Evolutionary conservation across 192 early-diverging fungal species (phyloP), one percentile per base, ranked within the genome.

Genomic region (Rhizoclosmatium sp.): DNA sequence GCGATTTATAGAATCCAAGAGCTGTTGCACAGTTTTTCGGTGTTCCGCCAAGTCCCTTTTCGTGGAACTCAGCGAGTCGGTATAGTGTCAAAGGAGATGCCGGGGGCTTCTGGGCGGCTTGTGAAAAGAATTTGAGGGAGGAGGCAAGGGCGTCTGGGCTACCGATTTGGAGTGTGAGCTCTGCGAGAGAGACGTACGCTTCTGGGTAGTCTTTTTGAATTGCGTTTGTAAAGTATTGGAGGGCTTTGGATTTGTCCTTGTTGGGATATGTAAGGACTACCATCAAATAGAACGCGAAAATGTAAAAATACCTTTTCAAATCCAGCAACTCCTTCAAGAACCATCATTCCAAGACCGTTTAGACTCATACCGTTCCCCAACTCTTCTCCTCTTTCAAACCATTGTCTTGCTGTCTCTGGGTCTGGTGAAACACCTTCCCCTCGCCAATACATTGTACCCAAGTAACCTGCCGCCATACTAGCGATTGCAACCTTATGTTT

Each of bases 361-460:
- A 92, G 76, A 65, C 93, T 87, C 41, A 85, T 76, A 4, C 89
- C 86, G 74, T 95, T 92, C 4, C 89, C 85, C 80, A 89, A 76
- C 67, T 82, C 72, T 0, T 89, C 89, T 9, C 94, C 96, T 2
- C 86, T 80, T 47, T 84, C 86, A 80, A 98, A 96, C 94, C 95
- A 99, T 54, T 83, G 56, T 3, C 89, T 65, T 3, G 98, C 98
- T 23, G 82, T 88, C 4, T 65, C 65, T 3, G 90, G 85, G 79
- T 94, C 84, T 39, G 78, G 79, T 19, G 81, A 79, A 46, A 91
- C 91, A 41, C 95, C 95, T 78, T 98, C 97, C 41, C 97, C 98
- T 45, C 98, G 90, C 92, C 90, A 90, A 76, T 93, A 92, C 97
- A 99, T 98, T 41, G 86, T 78, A 0, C 97, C 98, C 23, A 95